Evolutionary conservation across 176 grass and related monocot species (phyloP).

Genomic region (Oryza punctata): DNA sequence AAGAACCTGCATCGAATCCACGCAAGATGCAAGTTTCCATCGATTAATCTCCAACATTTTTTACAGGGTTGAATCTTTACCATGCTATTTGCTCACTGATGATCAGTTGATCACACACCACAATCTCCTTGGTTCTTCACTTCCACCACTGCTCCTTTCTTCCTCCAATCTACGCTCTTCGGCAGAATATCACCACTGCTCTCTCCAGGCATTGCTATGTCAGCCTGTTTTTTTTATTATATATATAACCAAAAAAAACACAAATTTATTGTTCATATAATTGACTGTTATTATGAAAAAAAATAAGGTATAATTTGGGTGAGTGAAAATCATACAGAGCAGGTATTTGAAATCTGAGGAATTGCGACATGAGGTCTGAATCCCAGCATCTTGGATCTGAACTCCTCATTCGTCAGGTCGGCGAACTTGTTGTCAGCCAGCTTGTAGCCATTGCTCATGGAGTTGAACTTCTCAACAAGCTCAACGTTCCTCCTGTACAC

Average conservation of each 20-base stretch:
- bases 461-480: slow-evolving; percentile 56
- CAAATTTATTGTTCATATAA: background rate
- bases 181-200: background rate
- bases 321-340: slow-evolving; percentile 17
- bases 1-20: slow-evolving; percentile 45
- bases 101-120: slow-evolving; percentile 28
- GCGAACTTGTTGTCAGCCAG: slow-evolving; percentile 48
- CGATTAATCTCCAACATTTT: background rate
- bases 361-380: background rate
- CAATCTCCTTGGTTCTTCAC: slow-evolving; percentile 65
- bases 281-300: background rate
- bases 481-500: slow-evolving; percentile 57
- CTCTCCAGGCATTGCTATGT: background rate
- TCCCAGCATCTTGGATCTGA: slow-evolving; percentile 38
- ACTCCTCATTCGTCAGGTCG: slow-evolving; percentile 75
- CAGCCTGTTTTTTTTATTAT: background rate
- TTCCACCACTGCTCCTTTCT: slow-evolving; percentile 39
- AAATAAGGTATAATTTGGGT: background rate
- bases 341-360: background rate
- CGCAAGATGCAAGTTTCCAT: background rate
- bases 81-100: background rate
- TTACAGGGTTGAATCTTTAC: background rate
- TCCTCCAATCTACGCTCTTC: slow-evolving; percentile 52
- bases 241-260: background rate
- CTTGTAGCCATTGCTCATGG: slow-evolving; percentile 34